These are phyloP conservation scores for Fistulifera solaris DNA, from an alignment of 108 stramenopile species.

Conservation along the genomic window DNA sequence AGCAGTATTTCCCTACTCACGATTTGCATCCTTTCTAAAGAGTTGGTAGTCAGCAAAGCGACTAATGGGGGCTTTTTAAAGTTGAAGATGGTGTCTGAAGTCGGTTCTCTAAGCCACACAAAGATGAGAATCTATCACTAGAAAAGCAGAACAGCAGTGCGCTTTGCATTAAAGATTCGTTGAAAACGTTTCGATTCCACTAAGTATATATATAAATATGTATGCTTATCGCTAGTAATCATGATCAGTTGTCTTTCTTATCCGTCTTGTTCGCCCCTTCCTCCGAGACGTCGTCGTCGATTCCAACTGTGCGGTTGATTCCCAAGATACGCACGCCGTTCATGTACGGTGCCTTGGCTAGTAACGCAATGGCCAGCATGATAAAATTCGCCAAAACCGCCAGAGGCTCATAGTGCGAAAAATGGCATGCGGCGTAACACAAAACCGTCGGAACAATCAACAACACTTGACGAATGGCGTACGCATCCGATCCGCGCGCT, in stretches of 20 bases:
- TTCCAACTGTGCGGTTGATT: constrained; percentile 92
- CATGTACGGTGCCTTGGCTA: constrained; percentile 89
- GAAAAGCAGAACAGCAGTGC: too few species aligned
- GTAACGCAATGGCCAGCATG: constrained; percentile 72
- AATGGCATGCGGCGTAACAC: constrained; percentile 72
- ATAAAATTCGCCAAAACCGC: constrained; percentile 64
- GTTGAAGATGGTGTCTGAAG: too few species aligned
- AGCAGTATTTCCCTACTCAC: too few species aligned
- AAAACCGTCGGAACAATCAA: constrained; percentile 71
- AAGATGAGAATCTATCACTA: too few species aligned
- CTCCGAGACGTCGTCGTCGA: constrained; percentile 60
- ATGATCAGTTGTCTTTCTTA: background rate
- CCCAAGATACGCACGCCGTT: constrained; percentile 92
- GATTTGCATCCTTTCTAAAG: too few species aligned
- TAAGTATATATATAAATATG: too few species aligned
- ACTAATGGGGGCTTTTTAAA: too few species aligned
- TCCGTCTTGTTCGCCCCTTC: background rate
- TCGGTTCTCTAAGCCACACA: too few species aligned
- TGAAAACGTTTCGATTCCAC: too few species aligned
- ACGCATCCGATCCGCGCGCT: constrained; percentile 10
- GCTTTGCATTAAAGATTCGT: too few species aligned
- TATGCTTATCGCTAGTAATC: too few species aligned
- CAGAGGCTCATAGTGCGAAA: constrained; percentile 42
- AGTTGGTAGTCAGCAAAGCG: too few species aligned
- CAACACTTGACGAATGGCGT: constrained; percentile 30